Evolutionary conservation across 495 filamentous ascomycete species (phyloP).

Genomic region (Rhizodiscina lignyota): DNA sequence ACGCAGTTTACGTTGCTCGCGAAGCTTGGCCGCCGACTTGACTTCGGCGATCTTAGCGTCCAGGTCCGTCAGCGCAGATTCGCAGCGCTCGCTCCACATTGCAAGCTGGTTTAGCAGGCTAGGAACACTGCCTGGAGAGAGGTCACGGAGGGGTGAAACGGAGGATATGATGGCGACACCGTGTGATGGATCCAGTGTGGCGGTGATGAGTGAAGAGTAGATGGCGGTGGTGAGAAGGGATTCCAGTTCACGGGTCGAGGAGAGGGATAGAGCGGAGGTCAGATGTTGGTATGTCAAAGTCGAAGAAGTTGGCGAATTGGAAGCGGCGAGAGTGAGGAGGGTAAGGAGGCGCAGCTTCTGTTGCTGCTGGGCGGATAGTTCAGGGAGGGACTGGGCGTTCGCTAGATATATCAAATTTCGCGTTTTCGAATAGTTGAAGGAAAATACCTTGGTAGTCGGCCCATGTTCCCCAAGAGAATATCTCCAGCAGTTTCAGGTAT

Average conservation of each 20-base stretch:
- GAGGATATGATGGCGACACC: constrained; percentile 58
- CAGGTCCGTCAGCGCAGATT: constrained; percentile 53
- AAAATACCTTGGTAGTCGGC: constrained; percentile 46
- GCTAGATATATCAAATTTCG: neutral
- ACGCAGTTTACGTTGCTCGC: constrained; percentile 28
- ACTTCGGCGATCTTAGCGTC: constrained; percentile 51
- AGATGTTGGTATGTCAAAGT: constrained; percentile 59
- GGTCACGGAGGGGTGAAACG: constrained; percentile 72
- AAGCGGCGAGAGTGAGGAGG: constrained; percentile 56
- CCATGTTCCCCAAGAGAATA: constrained; percentile 91
- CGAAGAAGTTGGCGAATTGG: constrained; percentile 36
- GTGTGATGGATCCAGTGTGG: constrained; percentile 61
- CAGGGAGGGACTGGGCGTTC: constrained; percentile 47
- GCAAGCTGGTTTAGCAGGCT: constrained; percentile 47
- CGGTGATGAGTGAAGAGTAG: constrained; percentile 67
- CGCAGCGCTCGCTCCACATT: constrained; percentile 64
- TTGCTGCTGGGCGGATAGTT: constrained; percentile 52
- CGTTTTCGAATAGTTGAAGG: neutral
- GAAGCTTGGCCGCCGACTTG: constrained; percentile 32
- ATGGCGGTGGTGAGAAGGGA: constrained; percentile 78
- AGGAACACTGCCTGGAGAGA: constrained; percentile 49
- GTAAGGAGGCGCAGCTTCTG: constrained; percentile 85
- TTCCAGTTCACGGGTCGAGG: constrained; percentile 58
- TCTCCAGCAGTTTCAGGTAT: constrained; percentile 62
- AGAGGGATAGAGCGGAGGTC: constrained; percentile 45